Evolutionary conservation across 257 asterid genomes (phyloP).

Genomic region (Solanum peruvianum): DNA sequence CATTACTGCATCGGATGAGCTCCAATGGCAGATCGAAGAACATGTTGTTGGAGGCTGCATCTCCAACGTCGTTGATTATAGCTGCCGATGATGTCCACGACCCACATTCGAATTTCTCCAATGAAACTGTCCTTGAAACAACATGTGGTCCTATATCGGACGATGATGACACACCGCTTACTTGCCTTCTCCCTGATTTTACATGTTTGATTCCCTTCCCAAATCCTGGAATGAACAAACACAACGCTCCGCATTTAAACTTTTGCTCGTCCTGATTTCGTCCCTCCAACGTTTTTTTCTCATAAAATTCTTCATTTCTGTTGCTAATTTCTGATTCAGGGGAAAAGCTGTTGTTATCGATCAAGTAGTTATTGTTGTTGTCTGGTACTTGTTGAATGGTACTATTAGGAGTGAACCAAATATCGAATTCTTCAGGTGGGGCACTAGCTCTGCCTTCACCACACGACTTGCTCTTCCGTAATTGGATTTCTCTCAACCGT

Average conservation of each 20-base stretch:
- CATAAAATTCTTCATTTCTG: neutral
- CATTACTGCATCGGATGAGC: slow-evolving; percentile 41
- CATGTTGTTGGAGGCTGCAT: slow-evolving; percentile 18
- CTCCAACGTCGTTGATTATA: slow-evolving; percentile 22
- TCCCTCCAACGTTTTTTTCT: neutral
- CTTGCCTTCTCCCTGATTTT: slow-evolving; percentile 25
- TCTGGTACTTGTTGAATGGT: neutral
- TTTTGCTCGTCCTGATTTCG: slow-evolving; percentile 11
- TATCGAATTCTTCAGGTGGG: slow-evolving; percentile 57
- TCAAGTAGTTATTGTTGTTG: neutral
- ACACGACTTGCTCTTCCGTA: slow-evolving; percentile 68
- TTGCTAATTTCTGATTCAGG: neutral
- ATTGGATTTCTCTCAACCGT: slow-evolving; percentile 37
- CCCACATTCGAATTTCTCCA: slow-evolving; percentile 79
- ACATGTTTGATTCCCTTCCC: slow-evolving; percentile 41
- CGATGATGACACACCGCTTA: slow-evolving; percentile 6
- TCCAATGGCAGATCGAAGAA: slow-evolving; percentile 84
- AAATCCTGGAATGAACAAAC: slow-evolving; percentile 68
- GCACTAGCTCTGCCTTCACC: slow-evolving; percentile 50
- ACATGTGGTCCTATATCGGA: slow-evolving; percentile 2
- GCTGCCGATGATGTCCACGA: slow-evolving; percentile 60
- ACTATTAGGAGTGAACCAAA: slow-evolving; percentile 18
- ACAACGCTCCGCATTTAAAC: slow-evolving; percentile 65
- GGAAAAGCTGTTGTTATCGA: neutral
- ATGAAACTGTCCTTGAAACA: slow-evolving; percentile 56